Evolutionary conservation across 305 asterid genomes (phyloP).

Genomic region (Rubia peregrina): DNA sequence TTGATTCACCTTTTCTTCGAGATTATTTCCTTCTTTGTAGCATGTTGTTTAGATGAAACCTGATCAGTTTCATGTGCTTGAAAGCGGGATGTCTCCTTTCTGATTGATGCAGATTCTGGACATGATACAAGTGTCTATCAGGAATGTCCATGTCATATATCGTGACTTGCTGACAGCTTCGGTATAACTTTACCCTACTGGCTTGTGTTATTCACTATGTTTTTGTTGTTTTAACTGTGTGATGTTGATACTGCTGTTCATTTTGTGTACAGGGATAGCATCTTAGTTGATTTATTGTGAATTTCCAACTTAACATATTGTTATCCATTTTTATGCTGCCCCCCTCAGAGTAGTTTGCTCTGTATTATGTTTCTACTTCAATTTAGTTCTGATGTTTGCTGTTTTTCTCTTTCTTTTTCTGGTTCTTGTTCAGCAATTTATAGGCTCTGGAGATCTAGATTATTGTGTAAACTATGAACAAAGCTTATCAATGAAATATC

Average conservation of each 20-base stretch:
- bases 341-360: not conserved
- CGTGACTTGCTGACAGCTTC: conserved; percentile 38
- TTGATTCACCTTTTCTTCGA: not conserved
- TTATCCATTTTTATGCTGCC: not conserved
- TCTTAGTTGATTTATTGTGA: not conserved
- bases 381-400: not conserved
- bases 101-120: conserved; percentile 63
- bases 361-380: not conserved
- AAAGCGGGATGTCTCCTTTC: conserved; percentile 20
- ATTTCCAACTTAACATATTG: not conserved
- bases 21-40: not conserved
- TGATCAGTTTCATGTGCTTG: not conserved
- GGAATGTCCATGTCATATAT: conserved; percentile 72
- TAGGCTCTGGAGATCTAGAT: not conserved
- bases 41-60: not conserved
- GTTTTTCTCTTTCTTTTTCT: not conserved
- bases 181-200: conserved; percentile 38
- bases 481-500: not conserved
- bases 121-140: conserved; percentile 84
- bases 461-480: not conserved
- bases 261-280: not conserved
- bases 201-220: conserved; percentile 16
- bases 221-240: conserved; percentile 11
- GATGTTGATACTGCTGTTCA: not conserved
- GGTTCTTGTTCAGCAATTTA: not conserved